Conservation (phyloP, 179 eudicot genomes). For the Beta macrorhiza region DNA sequence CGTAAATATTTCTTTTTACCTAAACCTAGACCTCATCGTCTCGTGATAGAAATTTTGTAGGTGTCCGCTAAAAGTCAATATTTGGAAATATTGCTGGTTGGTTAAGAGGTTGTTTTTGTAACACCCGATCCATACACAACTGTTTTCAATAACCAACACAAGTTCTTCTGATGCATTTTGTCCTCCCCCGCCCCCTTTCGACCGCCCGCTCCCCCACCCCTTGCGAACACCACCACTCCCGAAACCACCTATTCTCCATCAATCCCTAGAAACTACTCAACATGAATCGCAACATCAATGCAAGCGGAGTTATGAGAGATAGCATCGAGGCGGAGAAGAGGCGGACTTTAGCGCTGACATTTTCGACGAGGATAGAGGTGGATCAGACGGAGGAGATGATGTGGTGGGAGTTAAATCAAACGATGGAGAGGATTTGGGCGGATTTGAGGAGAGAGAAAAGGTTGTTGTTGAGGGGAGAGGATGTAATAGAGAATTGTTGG, state of each 20-base stretch:
- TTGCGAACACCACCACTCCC: conserved; percentile 41
- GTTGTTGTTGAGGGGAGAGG: conserved; percentile 60
- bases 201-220: too few relatives aligned
- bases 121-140: too few relatives aligned
- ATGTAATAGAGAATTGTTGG: conserved; percentile 36
- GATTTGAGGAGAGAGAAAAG: conserved; percentile 60
- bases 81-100: too few relatives aligned
- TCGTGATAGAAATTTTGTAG: neutral
- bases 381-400: conserved; percentile 63
- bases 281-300: conserved; percentile 58
- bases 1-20: too few relatives aligned
- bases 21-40: too few relatives aligned
- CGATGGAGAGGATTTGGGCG: conserved; percentile 48
- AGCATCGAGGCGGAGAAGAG: conserved; percentile 72
- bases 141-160: too few relatives aligned
- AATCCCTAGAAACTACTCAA: conserved; percentile 61
- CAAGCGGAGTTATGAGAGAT: conserved; percentile 56
- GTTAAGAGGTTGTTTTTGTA: too few relatives aligned
- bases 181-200: too few relatives aligned
- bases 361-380: conserved; percentile 66
- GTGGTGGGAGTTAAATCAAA: conserved; percentile 49
- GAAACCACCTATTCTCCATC: conserved; percentile 42
- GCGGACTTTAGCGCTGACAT: conserved; percentile 70
- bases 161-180: too few relatives aligned
- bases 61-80: too few relatives aligned